Base-by-base conservation (phyloP, 306 rosid genomes). In the Arachis stenosperma region DNA sequence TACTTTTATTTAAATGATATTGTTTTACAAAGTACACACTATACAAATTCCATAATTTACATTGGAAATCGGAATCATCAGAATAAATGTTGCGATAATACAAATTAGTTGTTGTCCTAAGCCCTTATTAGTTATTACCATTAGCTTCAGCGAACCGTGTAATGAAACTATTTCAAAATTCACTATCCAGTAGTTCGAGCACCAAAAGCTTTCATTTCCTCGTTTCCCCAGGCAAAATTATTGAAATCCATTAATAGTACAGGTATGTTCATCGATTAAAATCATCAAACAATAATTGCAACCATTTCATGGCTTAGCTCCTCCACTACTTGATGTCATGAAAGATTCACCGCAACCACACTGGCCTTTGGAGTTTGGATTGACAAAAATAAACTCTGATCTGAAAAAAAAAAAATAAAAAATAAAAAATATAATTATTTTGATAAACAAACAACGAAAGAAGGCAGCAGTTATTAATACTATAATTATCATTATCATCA, bases 261-360 rank as follows among this genome's bases (percentile, higher is more conserved):
- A 44, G 43, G 63, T 51, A 52, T 53, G 56, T 37, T 67, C 62
- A 61, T 36, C 62, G 52, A 66, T 15, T 11, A 47, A 51, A 58
- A 58, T 69, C 71, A 65, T 29, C 30, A 30, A 80, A 72, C 36
- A 40, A 42, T 14, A 13, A 50, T 62, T 75, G 81, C 62, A 86
- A 69, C 78, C 59, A 76, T 53, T 47, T 76, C 84, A 77, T 56
- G 80, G 60, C 83, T 89, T 84, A 10, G 84, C 48, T 68, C 87
- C 83, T 56, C 85, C 89, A 8, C 75, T 44, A 69, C 71, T 73
- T 74, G 86, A 88, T 55, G 97, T 90, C 97, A 90, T 85, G 81
- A 90, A 90, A 59, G 97, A 90, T 76, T 90, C 97, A 59, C 98
- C 98, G 67, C 98, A 93, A 39, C 98, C 98, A 84, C 98, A 93